Base-by-base conservation (phyloP, 495 filamentous ascomycete genomes). In the Xylaria cubensis region DNA sequence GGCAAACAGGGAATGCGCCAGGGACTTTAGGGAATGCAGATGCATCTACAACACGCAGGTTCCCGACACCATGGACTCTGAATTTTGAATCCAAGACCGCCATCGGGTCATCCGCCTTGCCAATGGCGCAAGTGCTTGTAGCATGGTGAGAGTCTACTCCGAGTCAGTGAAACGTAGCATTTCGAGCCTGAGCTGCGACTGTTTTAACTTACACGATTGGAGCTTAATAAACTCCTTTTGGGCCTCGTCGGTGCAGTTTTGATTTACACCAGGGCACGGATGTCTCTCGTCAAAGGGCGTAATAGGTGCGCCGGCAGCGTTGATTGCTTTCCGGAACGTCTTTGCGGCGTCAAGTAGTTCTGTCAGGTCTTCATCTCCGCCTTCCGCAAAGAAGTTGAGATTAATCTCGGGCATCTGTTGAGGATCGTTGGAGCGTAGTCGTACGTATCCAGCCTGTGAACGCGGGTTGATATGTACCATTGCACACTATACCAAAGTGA, bases 1-100 rank as follows among this genome's bases (percentile, higher is more conserved):
- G 84, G 51, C 87, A 77, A 29, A 83, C 83, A n/a, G 88, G 86
- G 55, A 89, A 92, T n/a, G 84, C 86, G 0, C 90, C 90, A 0
- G 85, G 86, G n/a, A 87, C 84, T 17, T 78, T 76, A 0, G 88
- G 86, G 71, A 88, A 88, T 2, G 82, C 75, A 62, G 82, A 84
- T 7, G 86, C 88, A 74, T 91, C 89, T 29, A 91, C 88, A 0
- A 89, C 86, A 4, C 87, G 71, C 67, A 89, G 75, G 32, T 83
- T 83, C 32, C 77, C 74, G 1, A 86, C 81, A 4, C 87, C 87
- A 6, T 82, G 74, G 6, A 89, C 86, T 48, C 84, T 61, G 58
- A 89, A 89, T 77, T 84, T 84, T 13, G 78, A 80, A 72, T 89
- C 86, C 53, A 89, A 59, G 21, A 88, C 86, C 0, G 87, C 87